These are phyloP conservation scores for Angomonas ambiguus DNA, from an alignment of 208 protist species.

Conservation along the genomic window DNA sequence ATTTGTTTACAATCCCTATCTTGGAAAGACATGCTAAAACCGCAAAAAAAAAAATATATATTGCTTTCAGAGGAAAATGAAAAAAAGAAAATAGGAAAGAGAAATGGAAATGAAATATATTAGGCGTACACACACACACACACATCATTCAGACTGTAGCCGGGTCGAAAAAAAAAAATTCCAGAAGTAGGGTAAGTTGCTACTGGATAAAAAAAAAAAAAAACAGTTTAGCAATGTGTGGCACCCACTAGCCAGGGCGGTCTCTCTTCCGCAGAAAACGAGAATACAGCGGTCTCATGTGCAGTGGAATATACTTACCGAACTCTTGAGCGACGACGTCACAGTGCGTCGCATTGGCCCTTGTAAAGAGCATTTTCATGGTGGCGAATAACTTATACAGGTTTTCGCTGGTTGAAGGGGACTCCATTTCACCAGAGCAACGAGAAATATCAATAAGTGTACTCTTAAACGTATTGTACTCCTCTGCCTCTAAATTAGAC, in stretches of 20 bases:
- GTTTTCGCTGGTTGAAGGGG: constrained; percentile 6
- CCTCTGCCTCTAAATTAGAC: constrained; percentile 28
- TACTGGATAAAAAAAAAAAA: constrained; percentile 12
- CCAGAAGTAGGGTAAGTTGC: no score
- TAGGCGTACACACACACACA: not conserved
- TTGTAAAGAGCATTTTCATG: constrained; percentile 34
- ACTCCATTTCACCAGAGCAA: constrained; percentile 11
- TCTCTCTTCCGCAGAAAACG: constrained; percentile 20
- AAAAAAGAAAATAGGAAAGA: constrained; percentile 1
- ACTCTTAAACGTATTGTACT: constrained; percentile 60
- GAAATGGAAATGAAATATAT: not conserved
- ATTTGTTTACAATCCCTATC: not conserved
- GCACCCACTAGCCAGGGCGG: not conserved
- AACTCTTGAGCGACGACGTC: constrained; percentile 41
- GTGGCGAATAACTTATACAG: constrained; percentile 19
- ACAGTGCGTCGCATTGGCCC: constrained; percentile 30
- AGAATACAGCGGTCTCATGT: constrained; percentile 56
- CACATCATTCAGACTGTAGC: no score
- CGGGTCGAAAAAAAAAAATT: no score
- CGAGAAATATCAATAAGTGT: constrained; percentile 42
- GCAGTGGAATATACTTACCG: constrained; percentile 70
- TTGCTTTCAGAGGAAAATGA: no score
- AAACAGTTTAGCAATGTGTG: not conserved
- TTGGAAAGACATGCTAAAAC: not conserved
- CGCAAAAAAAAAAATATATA: no score